Evolutionary conservation across 352 stramenopile species (phyloP).

Genomic region (Peronospora destructor): DNA sequence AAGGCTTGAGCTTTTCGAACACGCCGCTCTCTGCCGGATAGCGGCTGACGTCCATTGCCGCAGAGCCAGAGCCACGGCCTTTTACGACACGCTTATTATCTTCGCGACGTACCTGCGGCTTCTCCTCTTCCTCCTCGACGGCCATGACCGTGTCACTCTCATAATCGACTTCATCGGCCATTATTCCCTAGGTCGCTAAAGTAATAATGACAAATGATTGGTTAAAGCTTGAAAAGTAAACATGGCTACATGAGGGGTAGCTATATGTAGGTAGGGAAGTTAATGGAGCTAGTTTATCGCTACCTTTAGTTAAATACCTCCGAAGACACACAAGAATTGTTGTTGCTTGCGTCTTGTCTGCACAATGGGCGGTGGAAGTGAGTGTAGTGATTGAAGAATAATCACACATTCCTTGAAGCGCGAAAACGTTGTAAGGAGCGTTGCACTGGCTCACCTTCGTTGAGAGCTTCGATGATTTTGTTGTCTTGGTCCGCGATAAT

Average conservation of each 20-base stretch:
- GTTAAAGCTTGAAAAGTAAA: neutral
- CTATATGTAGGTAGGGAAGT: neutral
- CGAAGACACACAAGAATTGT: conserved; percentile 3
- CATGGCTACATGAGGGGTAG: neutral
- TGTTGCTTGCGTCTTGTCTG: neutral
- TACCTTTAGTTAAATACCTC: conserved; percentile 21
- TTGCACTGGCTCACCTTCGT: conserved; percentile 71
- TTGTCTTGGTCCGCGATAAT: conserved; percentile 76
- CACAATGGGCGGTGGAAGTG: neutral
- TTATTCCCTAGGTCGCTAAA: conserved; percentile 8
- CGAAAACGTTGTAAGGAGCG: conserved; percentile 74
- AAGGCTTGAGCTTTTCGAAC: conserved; percentile 65
- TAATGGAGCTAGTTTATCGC: no score
- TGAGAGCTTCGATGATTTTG: conserved; percentile 67
- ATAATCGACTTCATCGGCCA: conserved; percentile 84
- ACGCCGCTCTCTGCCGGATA: conserved; percentile 68
- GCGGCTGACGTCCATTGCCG: conserved; percentile 65
- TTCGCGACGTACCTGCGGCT: conserved; percentile 15
- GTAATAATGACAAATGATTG: neutral
- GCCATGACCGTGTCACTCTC: conserved; percentile 84
- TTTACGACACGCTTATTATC: conserved; percentile 45
- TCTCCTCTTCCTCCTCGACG: conserved; percentile 69
- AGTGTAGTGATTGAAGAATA: neutral
- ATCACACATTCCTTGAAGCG: conserved; percentile 18
- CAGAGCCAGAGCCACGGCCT: conserved; percentile 55